phyloP scores from a whole-genome alignment of 129 eudicot genomes.

The Lonicera japonica region DNA sequence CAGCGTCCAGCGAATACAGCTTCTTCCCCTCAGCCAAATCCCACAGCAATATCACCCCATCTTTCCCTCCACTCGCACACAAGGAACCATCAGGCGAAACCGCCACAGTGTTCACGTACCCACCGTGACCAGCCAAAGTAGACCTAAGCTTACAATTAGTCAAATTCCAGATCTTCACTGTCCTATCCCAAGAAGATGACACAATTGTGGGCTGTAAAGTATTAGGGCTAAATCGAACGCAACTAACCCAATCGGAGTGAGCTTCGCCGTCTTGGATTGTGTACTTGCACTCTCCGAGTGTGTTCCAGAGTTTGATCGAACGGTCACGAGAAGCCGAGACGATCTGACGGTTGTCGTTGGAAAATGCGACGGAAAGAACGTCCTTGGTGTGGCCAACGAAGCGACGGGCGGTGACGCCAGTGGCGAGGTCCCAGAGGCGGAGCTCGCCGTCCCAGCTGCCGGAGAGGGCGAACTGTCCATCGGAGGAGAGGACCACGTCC shows the following conservation, averaged over 20 bases:
- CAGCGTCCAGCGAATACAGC: conserved; percentile 49
- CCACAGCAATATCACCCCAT: conserved; percentile 66
- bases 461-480: conserved; percentile 74
- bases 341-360: conserved; percentile 71
- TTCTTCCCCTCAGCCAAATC: conserved; percentile 74
- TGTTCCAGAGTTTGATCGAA: conserved; percentile 76
- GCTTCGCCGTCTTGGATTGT: conserved; percentile 66
- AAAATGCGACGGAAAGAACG: conserved; percentile 66
- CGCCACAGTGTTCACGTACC: conserved; percentile 58
- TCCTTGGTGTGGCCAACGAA: conserved; percentile 78
- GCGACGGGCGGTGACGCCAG: conserved; percentile 69
- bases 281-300: conserved; percentile 76
- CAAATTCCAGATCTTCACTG: conserved; percentile 69
- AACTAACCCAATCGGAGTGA: conserved; percentile 66
- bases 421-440: conserved; percentile 65
- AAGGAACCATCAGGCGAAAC: conserved; percentile 74
- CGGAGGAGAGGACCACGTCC: conserved; percentile 80
- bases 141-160: conserved; percentile 59
- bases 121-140: conserved; percentile 42
- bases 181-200: conserved; percentile 54
- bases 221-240: conserved; percentile 68
- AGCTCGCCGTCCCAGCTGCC: conserved; percentile 86
- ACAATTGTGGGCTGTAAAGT: conserved; percentile 59
- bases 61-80: conserved; percentile 81
- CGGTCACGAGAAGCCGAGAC: conserved; percentile 64